Evolutionary conservation across 495 filamentous ascomycete genomes (phyloP).

Genomic region (Neurospora terricola): DNA sequence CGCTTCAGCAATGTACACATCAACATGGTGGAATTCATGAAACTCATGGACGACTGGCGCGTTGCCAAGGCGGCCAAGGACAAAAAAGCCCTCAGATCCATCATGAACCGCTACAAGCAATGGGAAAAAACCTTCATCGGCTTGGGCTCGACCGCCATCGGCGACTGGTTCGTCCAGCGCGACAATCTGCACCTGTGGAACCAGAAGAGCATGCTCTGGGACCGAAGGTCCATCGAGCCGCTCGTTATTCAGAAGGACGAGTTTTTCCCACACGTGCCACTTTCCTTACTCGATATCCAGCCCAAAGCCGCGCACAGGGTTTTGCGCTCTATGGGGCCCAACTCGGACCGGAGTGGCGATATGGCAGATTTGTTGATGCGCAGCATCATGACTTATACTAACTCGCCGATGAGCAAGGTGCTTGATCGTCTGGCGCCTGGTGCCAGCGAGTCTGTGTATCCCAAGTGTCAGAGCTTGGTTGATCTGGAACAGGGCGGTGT

Average conservation of each 20-base stretch:
- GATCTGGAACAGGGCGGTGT: conserved; percentile 34
- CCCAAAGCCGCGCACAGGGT: conserved; percentile 26
- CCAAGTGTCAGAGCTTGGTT: conserved; percentile 26
- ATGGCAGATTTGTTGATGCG: conserved; percentile 27
- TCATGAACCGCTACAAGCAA: conserved; percentile 3
- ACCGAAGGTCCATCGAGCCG: conserved; percentile 47
- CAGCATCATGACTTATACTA: conserved; percentile 8
- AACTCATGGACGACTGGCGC: neutral
- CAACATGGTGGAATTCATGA: conserved; percentile 9
- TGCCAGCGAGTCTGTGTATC: conserved; percentile 30
- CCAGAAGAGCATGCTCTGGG: conserved; percentile 45
- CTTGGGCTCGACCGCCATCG: conserved; percentile 5
- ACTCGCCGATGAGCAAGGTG: conserved; percentile 10
- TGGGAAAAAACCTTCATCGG: conserved; percentile 1
- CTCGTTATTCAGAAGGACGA: conserved; percentile 43
- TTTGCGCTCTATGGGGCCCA: conserved; percentile 25
- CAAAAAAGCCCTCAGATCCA: neutral
- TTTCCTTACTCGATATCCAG: conserved; percentile 37
- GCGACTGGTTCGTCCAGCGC: conserved; percentile 21
- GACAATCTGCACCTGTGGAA: conserved; percentile 38
- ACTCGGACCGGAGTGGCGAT: conserved; percentile 24
- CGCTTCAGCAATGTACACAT: conserved; percentile 17
- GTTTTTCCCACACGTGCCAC: conserved; percentile 40
- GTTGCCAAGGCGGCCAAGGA: neutral
- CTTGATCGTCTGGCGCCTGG: conserved; percentile 28